Base-by-base conservation (phyloP, 352 stramenopile genomes). In the Blastocystis sp. region DNA sequence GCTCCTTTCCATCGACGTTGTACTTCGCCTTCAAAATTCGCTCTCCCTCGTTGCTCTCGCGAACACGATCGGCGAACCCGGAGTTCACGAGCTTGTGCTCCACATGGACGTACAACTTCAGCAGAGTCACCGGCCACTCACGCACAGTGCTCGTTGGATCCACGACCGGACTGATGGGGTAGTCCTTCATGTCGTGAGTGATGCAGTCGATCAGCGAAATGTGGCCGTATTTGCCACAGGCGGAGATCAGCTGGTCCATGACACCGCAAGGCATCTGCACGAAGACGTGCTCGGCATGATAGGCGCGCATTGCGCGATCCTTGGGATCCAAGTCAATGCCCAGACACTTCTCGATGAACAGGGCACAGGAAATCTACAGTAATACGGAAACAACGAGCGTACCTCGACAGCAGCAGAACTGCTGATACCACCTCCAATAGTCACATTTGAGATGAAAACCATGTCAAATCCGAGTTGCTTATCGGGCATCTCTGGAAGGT, bases 71-170 rank as follows among this genome's bases (percentile, higher is more conserved):
- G 34, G 70, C 55, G 55, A 61, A 80, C 41, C 55, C 37, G 2
- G 37, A 61, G 55, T 80, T 80, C 70, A 80, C 70, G n/a, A 80
- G 70, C 43, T 80, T 80, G 70, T 80, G 70, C 54, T 80, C 70
- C 5, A 62, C 43, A 20, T 80, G 70, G 6, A 80, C 70, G 55
- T 61, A 80, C 34, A 80, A 26, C 43, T 80, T 80, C 54, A 80
- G 45, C 15, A 80, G 23, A 18, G 70, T 80, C 18, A 80, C 70
- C 26, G 70, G 70, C 70, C 70, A 80, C 45, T 80, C 70, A 15
- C 34, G 43, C 4, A 34, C 13, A 8, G 66, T 11, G 15, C 20
- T 13, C 13, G 18, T 29, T 13, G 66, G 43, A 9, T 53, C 20
- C 34, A 53, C 5, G 20, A n/a, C 11, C 6, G 68, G 68, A 37